Conservation (phyloP, 805 yeast species). For the Lachancea sp. region DNA sequence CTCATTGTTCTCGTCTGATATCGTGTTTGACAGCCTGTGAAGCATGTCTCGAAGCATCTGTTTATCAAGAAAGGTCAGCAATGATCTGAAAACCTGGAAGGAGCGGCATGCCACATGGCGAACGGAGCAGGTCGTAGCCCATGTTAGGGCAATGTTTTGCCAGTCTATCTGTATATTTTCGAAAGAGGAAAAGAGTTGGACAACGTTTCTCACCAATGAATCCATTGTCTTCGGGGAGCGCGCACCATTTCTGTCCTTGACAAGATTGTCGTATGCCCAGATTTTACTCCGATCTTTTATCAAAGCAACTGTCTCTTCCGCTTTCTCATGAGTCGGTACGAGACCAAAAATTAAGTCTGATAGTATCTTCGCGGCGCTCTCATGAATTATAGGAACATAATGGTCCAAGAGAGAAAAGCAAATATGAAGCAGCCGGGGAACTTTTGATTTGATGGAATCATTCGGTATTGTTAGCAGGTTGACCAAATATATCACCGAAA, state of each 20-base stretch:
- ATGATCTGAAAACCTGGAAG: constrained; percentile 83
- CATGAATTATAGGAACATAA: constrained; percentile 74
- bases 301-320: constrained; percentile 50
- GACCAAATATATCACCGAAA: constrained; percentile 77
- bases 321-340: constrained; percentile 45
- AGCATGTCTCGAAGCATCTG: constrained; percentile 89
- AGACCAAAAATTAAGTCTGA: constrained; percentile 65
- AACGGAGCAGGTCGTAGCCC: constrained; percentile 98
- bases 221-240: constrained; percentile 87
- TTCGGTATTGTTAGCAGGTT: constrained; percentile 67
- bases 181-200: constrained; percentile 48
- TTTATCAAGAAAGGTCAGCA: constrained; percentile 76
- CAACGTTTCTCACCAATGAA: constrained; percentile 52
- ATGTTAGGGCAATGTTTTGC: constrained; percentile 73
- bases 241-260: constrained; percentile 69
- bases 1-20: constrained; percentile 81
- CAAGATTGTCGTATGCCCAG: constrained; percentile 86
- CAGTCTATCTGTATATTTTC: constrained; percentile 67
- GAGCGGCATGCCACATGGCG: constrained; percentile 96
- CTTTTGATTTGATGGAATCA: constrained; percentile 50
- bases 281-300: constrained; percentile 46
- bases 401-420: constrained; percentile 81
- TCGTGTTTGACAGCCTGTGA: constrained; percentile 85
- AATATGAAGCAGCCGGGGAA: constrained; percentile 74
- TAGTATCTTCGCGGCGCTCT: constrained; percentile 72